A percentile compares a stretch with the other conserved stretches of the same genome.
Conservation (phyloP, 2,329 filamentous ascomycete species). For the Venturia asperata region DNA sequence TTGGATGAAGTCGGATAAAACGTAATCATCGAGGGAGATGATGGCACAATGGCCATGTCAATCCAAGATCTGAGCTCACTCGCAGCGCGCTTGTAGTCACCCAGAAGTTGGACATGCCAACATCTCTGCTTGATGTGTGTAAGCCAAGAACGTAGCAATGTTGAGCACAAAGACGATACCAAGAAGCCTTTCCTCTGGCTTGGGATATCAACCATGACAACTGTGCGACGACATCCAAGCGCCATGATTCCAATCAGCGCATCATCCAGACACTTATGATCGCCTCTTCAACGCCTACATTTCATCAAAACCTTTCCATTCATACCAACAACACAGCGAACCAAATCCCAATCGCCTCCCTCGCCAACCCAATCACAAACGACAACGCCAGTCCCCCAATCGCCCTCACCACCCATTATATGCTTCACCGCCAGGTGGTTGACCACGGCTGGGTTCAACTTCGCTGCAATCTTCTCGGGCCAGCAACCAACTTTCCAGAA, state of each 20-base stretch:
- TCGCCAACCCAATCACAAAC: slow-evolving; percentile 91
- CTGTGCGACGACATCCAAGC: too few relatives aligned
- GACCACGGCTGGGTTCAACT: slow-evolving; percentile 71
- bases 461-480: slow-evolving; percentile 85
- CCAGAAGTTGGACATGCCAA: too few relatives aligned
- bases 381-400: slow-evolving; percentile 77
- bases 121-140: too few relatives aligned
- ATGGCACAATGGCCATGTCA: too few relatives aligned
- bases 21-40: too few relatives aligned
- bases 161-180: too few relatives aligned
- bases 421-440: slow-evolving; percentile 52
- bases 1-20: not conserved
- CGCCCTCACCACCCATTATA: slow-evolving; percentile 48
- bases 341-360: slow-evolving; percentile 82
- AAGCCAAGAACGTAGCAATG: too few relatives aligned
- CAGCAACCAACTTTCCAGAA: slow-evolving; percentile 90
- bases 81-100: too few relatives aligned
- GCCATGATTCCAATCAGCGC: not conserved
- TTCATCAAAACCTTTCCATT: slow-evolving; percentile 56
- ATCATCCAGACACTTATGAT: too few relatives aligned
- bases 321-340: slow-evolving; percentile 82
- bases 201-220: too few relatives aligned
- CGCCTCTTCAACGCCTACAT: slow-evolving; percentile 1
- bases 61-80: too few relatives aligned
- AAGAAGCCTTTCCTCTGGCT: too few relatives aligned